Base-by-base conservation (phyloP, 306 rosid species). In the Begonia peltatifolia region DNA sequence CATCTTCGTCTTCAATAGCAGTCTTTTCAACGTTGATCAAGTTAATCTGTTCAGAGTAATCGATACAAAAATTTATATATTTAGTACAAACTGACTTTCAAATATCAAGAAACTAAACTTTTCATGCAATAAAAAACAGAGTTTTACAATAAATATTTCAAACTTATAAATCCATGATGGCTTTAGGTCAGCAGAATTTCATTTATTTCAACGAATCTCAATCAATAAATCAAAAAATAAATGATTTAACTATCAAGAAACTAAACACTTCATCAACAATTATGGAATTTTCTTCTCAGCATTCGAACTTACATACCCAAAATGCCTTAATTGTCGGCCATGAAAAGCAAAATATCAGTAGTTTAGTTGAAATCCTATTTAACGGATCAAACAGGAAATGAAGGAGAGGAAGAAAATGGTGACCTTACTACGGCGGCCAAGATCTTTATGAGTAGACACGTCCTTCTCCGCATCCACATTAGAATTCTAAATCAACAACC, bases 361-460 rank as follows among this genome's bases (percentile, higher is more conserved):
- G 6, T 30, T 30, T 30, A 5, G 9, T 30, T 7, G 38, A 30
- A 30, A 30, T 30, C 38, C 7, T 30, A 30, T 30, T 20, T 30
- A 30, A 30, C 38, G 6, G 38, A 30, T 30, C 38, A 30, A 30
- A 30, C 38, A 30, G 6, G 38, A 6, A 3, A 30, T 7, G 38
- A 30, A 30, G 0, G 41, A 59, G 5, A 9, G 11, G 14, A 8
- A 20, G 50, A 30, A 30, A 30, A 5, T 0, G 6, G 58, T 63
- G 14, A 89, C 95, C 79, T 89, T 82, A 63, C 78, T 75, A 35
- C 97, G 97, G 52, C 93, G 97, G 46, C 95, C 84, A 60, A 89
- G 87, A 89, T 84, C 89, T 25, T 55, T 50, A 66, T 82, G 78
- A 54, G 25, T 50, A 18, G 65, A 60, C 10, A 65, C 75, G 57